A percentile compares a stretch with the other conserved stretches of the same genome.
Evolutionary conservation across 2,329 filamentous ascomycete species (phyloP).

Genomic region (Fusarium nisikadoi): DNA sequence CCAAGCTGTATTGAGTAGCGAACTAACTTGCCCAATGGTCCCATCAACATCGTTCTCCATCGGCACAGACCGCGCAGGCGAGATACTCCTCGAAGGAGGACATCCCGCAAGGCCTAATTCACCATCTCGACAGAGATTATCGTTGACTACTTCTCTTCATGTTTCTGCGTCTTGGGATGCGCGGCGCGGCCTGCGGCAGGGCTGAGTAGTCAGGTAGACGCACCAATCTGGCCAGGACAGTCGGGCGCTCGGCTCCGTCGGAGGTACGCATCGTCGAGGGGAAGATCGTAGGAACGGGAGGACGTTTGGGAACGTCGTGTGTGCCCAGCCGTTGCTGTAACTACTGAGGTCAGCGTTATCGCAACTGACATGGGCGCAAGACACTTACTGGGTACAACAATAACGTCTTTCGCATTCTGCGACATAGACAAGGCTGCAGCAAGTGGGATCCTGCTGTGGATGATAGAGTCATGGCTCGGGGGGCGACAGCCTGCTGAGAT

Average conservation of each 20-base stretch:
- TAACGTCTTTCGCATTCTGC: neutral
- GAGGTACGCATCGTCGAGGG: neutral
- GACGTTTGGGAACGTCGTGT: accelerated
- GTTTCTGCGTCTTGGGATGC: too few species aligned
- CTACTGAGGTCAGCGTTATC: neutral
- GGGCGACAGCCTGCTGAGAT: neutral
- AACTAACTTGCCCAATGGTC: neutral
- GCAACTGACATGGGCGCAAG: neutral
- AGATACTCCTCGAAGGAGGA: too few species aligned
- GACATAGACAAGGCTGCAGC: neutral
- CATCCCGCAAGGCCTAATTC: accelerated
- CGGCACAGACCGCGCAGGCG: accelerated
- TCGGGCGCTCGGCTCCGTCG: too few species aligned
- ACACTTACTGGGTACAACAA: neutral
- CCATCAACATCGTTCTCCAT: neutral
- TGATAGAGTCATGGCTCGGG: neutral
- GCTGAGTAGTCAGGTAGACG: neutral
- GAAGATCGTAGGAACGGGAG: neutral
- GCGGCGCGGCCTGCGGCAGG: too few species aligned
- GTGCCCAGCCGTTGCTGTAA: neutral
- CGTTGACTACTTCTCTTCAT: neutral
- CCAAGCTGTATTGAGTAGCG: neutral
- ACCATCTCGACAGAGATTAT: neutral
- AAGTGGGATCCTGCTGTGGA: neutral
- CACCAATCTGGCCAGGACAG: neutral